These are phyloP conservation scores for Amniculicola lignicola DNA, from an alignment of 495 filamentous ascomycete genomes.

Conservation along the genomic window DNA sequence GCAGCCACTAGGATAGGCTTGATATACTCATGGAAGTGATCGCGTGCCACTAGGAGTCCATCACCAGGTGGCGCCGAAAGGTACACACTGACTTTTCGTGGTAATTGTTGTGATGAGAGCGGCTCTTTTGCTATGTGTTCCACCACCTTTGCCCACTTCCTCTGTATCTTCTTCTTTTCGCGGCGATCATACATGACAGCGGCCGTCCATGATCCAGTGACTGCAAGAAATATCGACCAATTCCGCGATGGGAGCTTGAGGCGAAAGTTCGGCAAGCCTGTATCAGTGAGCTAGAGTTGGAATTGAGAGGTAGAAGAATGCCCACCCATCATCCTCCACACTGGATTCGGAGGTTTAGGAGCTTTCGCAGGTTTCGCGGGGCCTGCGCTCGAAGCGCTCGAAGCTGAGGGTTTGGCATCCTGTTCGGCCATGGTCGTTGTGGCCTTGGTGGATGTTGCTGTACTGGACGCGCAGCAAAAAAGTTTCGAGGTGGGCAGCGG, in stretches of 20 bases:
- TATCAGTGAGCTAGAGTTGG: not conserved
- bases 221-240: slow-evolving; percentile 89
- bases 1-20: slow-evolving; percentile 89
- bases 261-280: slow-evolving; percentile 71
- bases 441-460: too few relatives aligned
- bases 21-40: slow-evolving; percentile 93
- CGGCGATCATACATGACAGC: slow-evolving; percentile 85
- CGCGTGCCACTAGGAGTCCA: slow-evolving; percentile 73
- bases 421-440: slow-evolving; percentile 16
- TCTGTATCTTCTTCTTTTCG: slow-evolving; percentile 75
- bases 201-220: slow-evolving; percentile 72
- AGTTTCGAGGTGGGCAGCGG: too few relatives aligned
- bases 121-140: slow-evolving; percentile 81
- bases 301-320: not conserved
- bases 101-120: slow-evolving; percentile 64
- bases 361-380: slow-evolving; percentile 19
- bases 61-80: slow-evolving; percentile 83
- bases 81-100: slow-evolving; percentile 82
- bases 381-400: not conserved
- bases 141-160: slow-evolving; percentile 83
- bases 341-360: slow-evolving; percentile 30
- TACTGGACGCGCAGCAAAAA: too few relatives aligned
- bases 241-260: slow-evolving; percentile 90
- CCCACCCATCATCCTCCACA: slow-evolving; percentile 34
- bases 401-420: not conserved